These are phyloP conservation scores for Nakaseomyces uthaithaninus DNA, from an alignment of 1,139 yeast genomes.

Conservation along the genomic window DNA sequence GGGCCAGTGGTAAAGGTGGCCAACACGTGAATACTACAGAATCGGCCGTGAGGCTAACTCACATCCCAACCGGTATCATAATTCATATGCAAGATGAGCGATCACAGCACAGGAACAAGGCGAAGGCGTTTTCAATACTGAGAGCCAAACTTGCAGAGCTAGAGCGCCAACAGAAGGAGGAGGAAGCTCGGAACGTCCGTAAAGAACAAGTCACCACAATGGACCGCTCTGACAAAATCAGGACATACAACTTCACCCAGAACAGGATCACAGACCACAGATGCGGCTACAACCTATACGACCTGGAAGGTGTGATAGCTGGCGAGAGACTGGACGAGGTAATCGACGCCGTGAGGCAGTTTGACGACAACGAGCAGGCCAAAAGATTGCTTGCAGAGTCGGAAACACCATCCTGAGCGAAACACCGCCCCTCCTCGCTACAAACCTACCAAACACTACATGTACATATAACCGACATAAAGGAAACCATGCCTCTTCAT, in stretches of 20 bases:
- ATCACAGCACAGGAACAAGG: slow-evolving; percentile 90
- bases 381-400: slow-evolving; percentile 19
- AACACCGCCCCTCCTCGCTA: no score
- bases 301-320: slow-evolving; percentile 68
- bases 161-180: slow-evolving; percentile 59
- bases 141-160: slow-evolving; percentile 77
- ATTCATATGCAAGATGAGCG: slow-evolving; percentile 92
- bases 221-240: slow-evolving; percentile 83
- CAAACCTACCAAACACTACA: no score
- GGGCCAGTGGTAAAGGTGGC: slow-evolving; percentile 97
- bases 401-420: no score
- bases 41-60: slow-evolving; percentile 90
- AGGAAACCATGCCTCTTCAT: no score
- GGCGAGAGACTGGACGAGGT: slow-evolving; percentile 64
- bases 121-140: slow-evolving; percentile 81
- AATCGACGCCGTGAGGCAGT: slow-evolving; percentile 44
- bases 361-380: slow-evolving; percentile 42
- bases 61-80: slow-evolving; percentile 81
- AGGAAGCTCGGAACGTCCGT: slow-evolving; percentile 58
- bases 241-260: slow-evolving; percentile 91
- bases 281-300: slow-evolving; percentile 70
- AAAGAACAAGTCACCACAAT: slow-evolving; percentile 82
- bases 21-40: slow-evolving; percentile 98
- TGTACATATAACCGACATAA: slow-evolving; percentile 2
- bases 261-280: slow-evolving; percentile 91